Evolutionary conservation across 1,284 basidiomycete species (phyloP).

Genomic region (Pseudozyma hubeiensis): DNA sequence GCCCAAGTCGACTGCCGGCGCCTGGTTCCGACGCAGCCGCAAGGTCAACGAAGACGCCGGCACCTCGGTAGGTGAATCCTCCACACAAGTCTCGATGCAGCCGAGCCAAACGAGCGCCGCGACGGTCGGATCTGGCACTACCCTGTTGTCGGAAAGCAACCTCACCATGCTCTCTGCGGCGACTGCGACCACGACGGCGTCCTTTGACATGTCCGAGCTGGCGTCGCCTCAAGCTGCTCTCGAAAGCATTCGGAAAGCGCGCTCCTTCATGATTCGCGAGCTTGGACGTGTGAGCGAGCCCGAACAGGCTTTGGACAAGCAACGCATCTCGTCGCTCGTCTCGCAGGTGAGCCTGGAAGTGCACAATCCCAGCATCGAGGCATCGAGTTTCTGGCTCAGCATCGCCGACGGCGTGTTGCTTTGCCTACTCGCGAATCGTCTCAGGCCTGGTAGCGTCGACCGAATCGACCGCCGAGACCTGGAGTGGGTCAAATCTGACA

Average conservation of each 20-base stretch:
- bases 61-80: slow-evolving; percentile 9
- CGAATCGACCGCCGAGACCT: slow-evolving; percentile 53
- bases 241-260: slow-evolving; percentile 49
- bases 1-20: slow-evolving; percentile 10
- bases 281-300: slow-evolving; percentile 26
- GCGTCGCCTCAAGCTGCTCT: slow-evolving; percentile 41
- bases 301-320: slow-evolving; percentile 28
- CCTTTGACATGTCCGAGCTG: slow-evolving; percentile 47
- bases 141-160: slow-evolving; percentile 33
- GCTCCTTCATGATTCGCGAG: slow-evolving; percentile 49
- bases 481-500: slow-evolving; percentile 55
- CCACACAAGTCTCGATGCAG: slow-evolving; percentile 21
- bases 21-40: slow-evolving; percentile 32
- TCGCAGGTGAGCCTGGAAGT: slow-evolving; percentile 26
- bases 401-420: slow-evolving; percentile 59
- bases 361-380: slow-evolving; percentile 29
- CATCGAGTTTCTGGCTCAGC: slow-evolving; percentile 49
- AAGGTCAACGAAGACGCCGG: slow-evolving; percentile 15
- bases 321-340: slow-evolving; percentile 35
- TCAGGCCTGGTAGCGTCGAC: slow-evolving; percentile 41
- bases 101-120: slow-evolving; percentile 36
- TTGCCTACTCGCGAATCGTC: slow-evolving; percentile 51
- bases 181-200: slow-evolving; percentile 25
- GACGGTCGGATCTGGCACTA: slow-evolving; percentile 36
- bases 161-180: slow-evolving; percentile 18